Conservation (phyloP, 139 green algal genomes). For the Chlorella sorokiniana region DNA sequence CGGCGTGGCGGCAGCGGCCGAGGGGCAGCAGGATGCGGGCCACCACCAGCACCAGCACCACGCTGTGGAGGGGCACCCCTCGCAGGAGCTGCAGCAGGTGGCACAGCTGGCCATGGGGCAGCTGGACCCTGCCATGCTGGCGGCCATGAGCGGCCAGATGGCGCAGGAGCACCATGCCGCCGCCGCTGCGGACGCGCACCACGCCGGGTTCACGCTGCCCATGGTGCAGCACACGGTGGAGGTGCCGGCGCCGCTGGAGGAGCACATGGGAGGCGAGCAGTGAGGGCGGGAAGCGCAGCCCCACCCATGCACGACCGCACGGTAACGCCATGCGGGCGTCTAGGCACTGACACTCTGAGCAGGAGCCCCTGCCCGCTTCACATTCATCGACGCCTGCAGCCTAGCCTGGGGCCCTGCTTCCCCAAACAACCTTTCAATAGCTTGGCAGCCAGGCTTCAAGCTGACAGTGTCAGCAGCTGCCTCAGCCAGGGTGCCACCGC, state of each 20-base stretch:
- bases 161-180: too few relatives aligned
- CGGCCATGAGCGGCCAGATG: neutral
- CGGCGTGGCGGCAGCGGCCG: neutral
- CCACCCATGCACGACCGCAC: too few relatives aligned
- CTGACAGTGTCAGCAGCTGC: too few relatives aligned
- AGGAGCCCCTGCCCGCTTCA: too few relatives aligned
- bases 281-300: neutral
- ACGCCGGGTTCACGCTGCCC: slow-evolving; percentile 17
- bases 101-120: neutral
- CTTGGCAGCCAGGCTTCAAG: too few relatives aligned
- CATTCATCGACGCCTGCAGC: too few relatives aligned
- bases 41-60: neutral
- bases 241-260: neutral
- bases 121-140: neutral
- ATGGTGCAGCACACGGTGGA: slow-evolving; percentile 5
- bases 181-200: neutral
- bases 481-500: too few relatives aligned
- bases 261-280: neutral
- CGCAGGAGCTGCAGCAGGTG: neutral
- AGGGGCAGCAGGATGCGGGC: neutral
- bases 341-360: too few relatives aligned
- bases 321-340: too few relatives aligned
- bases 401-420: too few relatives aligned
- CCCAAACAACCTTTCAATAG: too few relatives aligned
- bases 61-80: neutral